phyloP scores from a whole-genome alignment of 2,329 filamentous ascomycete species.

The Fusarium nisikadoi region DNA sequence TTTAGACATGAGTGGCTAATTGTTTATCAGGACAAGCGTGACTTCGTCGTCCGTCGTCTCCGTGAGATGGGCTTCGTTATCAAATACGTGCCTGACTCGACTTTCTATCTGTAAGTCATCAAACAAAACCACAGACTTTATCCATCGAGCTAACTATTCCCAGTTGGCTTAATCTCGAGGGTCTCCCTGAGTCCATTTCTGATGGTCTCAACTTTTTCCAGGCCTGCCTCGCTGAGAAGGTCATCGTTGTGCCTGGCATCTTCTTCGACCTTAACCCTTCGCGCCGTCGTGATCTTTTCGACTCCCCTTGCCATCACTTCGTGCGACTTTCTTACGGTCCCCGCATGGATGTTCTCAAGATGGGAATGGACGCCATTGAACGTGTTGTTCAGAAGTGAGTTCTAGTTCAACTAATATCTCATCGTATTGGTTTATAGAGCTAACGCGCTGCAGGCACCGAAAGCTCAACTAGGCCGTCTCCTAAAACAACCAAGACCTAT shows the following conservation, averaged over 20 bases:
- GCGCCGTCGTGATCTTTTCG: conserved; percentile 89
- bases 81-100: conserved; percentile 86
- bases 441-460: conserved; percentile 38
- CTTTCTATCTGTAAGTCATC: conserved; percentile 82
- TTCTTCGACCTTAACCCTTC: conserved; percentile 97
- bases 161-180: conserved; percentile 69
- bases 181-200: conserved; percentile 81
- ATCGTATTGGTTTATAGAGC: neutral
- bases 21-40: conserved; percentile 77
- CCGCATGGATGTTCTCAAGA: conserved; percentile 80
- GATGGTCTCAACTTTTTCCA: conserved; percentile 98
- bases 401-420: neutral
- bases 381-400: conserved; percentile 78
- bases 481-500: neutral
- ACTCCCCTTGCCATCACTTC: conserved; percentile 93
- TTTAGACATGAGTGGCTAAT: conserved; percentile 27
- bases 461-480: conserved; percentile 18
- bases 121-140: no score
- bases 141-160: no score
- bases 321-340: conserved; percentile 88
- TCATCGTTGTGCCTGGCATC: conserved; percentile 96
- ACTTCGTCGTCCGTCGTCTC: conserved; percentile 86
- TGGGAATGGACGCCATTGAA: conserved; percentile 86
- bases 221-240: conserved; percentile 90
- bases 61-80: conserved; percentile 88